Percentiles rank a stretch among this genome's conserved stretches.
These are phyloP conservation scores for Polychytrium aggregatum DNA, from an alignment of 192 early-diverging fungal genomes.

Conservation along the genomic window DNA sequence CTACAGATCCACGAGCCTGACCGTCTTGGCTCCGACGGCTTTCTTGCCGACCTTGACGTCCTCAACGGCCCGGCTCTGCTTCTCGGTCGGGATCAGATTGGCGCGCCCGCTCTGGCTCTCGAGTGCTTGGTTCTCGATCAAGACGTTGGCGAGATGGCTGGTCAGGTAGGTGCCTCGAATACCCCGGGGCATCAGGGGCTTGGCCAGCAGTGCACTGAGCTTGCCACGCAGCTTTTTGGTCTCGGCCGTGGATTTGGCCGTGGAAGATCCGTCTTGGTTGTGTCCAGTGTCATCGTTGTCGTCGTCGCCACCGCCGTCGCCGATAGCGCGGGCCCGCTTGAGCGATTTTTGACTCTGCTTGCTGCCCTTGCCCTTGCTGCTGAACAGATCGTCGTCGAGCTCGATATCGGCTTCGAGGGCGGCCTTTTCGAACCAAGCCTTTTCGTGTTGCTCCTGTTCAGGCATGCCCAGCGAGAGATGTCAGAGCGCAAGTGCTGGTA, in stretches of 20 bases:
- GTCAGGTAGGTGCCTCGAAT: conserved; percentile 27
- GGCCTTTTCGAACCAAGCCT: conserved; percentile 66
- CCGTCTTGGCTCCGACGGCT: too few species aligned
- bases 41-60: too few species aligned
- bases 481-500: background rate
- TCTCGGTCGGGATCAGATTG: too few species aligned
- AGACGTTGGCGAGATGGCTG: conserved; percentile 12
- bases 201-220: conserved; percentile 10
- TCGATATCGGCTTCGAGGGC: conserved; percentile 73
- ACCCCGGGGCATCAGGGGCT: conserved; percentile 25
- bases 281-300: background rate
- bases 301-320: background rate
- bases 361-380: background rate
- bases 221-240: background rate
- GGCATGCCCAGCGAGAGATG: background rate
- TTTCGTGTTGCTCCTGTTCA: conserved; percentile 31
- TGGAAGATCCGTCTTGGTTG: background rate
- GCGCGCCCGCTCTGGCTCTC: too few species aligned
- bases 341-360: background rate
- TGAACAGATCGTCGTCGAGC: conserved; percentile 51
- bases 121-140: conserved; percentile 14
- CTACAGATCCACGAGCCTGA: too few species aligned
- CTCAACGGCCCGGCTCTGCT: too few species aligned
- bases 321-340: background rate
- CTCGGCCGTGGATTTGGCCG: background rate